A percentile compares a stretch with the other conserved stretches of the same genome.
phyloP scores from a whole-genome alignment of 257 asterid species.

The Capsicum rhomboideum region DNA sequence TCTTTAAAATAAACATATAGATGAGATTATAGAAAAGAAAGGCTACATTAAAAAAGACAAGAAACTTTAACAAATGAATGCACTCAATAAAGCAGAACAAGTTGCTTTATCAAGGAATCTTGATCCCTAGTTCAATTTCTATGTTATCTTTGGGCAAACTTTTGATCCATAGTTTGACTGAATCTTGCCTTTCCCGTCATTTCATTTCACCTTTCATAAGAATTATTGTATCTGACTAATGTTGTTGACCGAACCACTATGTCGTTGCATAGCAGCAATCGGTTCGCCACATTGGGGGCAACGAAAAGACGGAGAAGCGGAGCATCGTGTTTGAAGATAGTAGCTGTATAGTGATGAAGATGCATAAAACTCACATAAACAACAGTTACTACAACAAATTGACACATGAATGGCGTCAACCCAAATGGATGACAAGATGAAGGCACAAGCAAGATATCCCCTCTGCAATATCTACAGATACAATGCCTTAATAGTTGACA shows the following conservation, averaged over 20 bases:
- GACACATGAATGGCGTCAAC: neutral
- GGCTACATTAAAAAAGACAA: neutral
- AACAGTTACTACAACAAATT: neutral
- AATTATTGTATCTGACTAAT: conserved; percentile 23
- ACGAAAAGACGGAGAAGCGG: conserved; percentile 56
- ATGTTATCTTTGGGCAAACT: conserved; percentile 13
- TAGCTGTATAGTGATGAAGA: conserved; percentile 37
- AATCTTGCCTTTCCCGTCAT: conserved; percentile 3
- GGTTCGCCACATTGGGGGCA: conserved; percentile 69
- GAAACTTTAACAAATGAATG: conserved; percentile 12
- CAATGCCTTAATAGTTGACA: neutral
- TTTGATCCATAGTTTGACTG: conserved; percentile 10
- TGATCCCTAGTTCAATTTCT: conserved; percentile 11
- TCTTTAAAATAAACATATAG: neutral
- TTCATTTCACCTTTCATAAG: conserved; percentile 8
- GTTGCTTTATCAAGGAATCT: conserved; percentile 18
- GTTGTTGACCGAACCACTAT: conserved; percentile 28
- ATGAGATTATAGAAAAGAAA: neutral
- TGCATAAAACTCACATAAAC: neutral
- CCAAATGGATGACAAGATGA: neutral
- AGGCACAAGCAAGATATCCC: neutral
- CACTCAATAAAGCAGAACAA: conserved; percentile 20
- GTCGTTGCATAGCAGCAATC: conserved; percentile 77
- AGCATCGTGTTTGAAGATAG: conserved; percentile 78
- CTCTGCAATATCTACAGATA: neutral